Conservation (phyloP, 2,329 filamentous ascomycete genomes). For the Aureobasidium sp. region DNA sequence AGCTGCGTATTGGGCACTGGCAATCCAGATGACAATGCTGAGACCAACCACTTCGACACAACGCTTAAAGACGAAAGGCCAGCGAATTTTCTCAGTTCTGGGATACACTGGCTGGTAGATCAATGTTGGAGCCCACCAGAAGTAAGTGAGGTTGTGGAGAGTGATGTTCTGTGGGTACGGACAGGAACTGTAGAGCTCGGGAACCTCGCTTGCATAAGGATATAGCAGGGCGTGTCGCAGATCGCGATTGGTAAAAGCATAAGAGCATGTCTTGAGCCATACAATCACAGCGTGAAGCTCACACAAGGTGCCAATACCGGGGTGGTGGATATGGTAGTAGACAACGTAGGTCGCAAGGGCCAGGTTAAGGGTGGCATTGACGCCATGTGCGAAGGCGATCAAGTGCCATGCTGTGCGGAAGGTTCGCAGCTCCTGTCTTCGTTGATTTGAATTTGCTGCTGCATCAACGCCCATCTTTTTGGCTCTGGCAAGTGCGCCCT, state of each 20-base stretch:
- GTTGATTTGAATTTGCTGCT: slow-evolving; percentile 44
- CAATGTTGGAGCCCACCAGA: slow-evolving; percentile 95
- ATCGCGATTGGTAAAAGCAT: slow-evolving; percentile 94
- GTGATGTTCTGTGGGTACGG: slow-evolving; percentile 92
- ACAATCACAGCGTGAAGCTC: slow-evolving; percentile 91
- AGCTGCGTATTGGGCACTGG: slow-evolving; percentile 87
- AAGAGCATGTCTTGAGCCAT: slow-evolving; percentile 92
- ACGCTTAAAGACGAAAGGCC: slow-evolving; percentile 81
- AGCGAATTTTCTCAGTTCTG: slow-evolving; percentile 71
- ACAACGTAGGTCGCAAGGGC: slow-evolving; percentile 76
- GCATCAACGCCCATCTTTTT: slow-evolving; percentile 38
- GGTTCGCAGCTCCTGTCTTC: slow-evolving; percentile 44
- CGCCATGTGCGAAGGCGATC: slow-evolving; percentile 70
- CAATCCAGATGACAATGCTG: slow-evolving; percentile 89
- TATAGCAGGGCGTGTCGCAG: slow-evolving; percentile 69
- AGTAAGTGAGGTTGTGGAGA: slow-evolving; percentile 79
- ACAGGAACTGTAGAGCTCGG: slow-evolving; percentile 72
- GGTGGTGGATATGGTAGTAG: slow-evolving; percentile 87
- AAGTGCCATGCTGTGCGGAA: slow-evolving; percentile 60
- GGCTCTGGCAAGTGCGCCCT: slow-evolving; percentile 55
- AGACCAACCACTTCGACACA: slow-evolving; percentile 69
- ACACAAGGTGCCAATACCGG: slow-evolving; percentile 82
- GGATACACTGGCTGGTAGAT: slow-evolving; percentile 97
- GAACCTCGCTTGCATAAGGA: slow-evolving; percentile 52
- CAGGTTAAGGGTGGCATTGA: slow-evolving; percentile 79